Base-by-base conservation (phyloP, 257 asterid species). In the Solanum chiquidenum region DNA sequence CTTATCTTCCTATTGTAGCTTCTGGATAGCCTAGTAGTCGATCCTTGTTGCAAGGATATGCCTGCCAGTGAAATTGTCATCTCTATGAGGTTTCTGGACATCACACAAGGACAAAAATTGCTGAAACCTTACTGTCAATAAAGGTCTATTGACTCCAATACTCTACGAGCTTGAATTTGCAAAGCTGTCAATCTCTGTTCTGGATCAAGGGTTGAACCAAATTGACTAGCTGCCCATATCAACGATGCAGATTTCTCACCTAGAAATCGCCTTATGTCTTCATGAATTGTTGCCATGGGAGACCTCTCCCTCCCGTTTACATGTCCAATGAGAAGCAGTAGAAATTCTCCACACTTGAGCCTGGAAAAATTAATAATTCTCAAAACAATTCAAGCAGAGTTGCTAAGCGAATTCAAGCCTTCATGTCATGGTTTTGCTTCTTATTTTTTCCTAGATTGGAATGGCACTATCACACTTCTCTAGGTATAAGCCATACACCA, bases 221-320 rank as follows among this genome's bases (percentile, higher is more conserved):
- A 93, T 86, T 96, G 98, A 90, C 98, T 94, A 35, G 98, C 98
- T 46, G 99, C 99, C 99, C 99, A 97, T 90, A 97, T 94, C 89
- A 97, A 92, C 34, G 99, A 96, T 83, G 98, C 99, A 5, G 98
- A 90, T 92, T 96, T 94, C 84, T 96, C 99, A 16, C 98, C 99
- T 2, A 96, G 94, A 88, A 91, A 95, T 87, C 90, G 95, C 92
- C 95, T 92, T 84, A 95, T 87, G 23, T 95, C 99, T 27, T 96
- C 98, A 40, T 95, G 97, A 88, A 95, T 92, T 38, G 94, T 91
- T 90, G 93, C 94, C 99, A 95, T 95, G 86, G 98, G 98, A 83
- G 98, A 88, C 75, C 90, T 91, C 87, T 95, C 95, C 91, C 96
- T 92, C 84, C 99, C 98, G 55, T 95, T 93, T 86, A 96, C 92